Base-by-base conservation (phyloP, 495 filamentous ascomycete genomes). In the Podospora bellae-mahoneyi region DNA sequence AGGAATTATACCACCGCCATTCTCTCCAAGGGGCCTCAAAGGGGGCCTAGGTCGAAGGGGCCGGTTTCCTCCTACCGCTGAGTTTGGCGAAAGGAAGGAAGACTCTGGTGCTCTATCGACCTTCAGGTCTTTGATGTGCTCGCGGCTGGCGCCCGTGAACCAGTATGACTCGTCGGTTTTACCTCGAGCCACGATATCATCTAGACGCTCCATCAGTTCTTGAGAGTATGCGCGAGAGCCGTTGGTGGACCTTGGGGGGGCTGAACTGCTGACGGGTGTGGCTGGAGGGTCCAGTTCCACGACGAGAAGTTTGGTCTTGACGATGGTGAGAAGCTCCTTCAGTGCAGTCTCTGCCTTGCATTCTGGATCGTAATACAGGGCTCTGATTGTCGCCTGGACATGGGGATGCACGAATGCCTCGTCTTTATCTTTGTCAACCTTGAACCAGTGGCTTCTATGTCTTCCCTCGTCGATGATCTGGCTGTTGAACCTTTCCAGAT, bases 401-500 rank as follows among this genome's bases (percentile, higher is more conserved):
- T 48, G 39, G 15, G 39, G 39, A 13, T 48, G 39, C 39, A 48
- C 39, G 5, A 39, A 6, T 48, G 39, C 5, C 9, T 13, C 9
- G 39, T 68, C 3, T 39, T 58, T n/a, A 39, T 61, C 26, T 2
- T 59, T 65, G 39, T 62, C 54, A 5, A 18, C 7, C 9, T 58
- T 26, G 32, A 64, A 68, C 60, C 62, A 68, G 19, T 64, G 66
- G 19, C 53, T 26, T 19, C 48, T n/a, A 1, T 64, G 54, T 1
- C 66, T 54, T 3, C 16, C 16, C 19, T 68, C 54, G 48, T 64
- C 62, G 5, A 61, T 57, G 58, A 70, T 66, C n/a, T 62, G 39
- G 7, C 1, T 7, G 66, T 70, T 68, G 60, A 80, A 78, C 2
- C 27, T 60, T 18, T 69, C 48, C 0, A 79, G 65, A 1, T 23